Base-by-base conservation (phyloP, 2,329 filamentous ascomycete genomes). In the Phialophora chinensis region DNA sequence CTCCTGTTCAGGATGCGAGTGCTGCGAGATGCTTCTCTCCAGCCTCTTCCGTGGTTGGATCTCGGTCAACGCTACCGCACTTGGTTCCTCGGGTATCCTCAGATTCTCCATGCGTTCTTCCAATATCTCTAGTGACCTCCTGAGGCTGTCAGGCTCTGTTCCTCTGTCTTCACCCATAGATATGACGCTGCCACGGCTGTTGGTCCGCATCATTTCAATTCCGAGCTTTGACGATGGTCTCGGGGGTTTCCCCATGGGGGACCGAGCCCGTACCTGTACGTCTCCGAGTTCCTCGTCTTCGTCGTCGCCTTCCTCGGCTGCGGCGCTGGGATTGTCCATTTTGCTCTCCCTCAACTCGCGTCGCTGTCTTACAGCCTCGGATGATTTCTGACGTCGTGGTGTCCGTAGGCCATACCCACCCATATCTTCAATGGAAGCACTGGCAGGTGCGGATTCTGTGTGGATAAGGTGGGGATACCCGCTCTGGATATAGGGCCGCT, bases 151-250 rank as follows among this genome's bases (percentile, higher is more conserved):
- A 44, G 69, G 20, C 72, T 75, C 69, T 75, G 77, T 66, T 73
- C 76, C 56, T 73, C 74, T 42, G 76, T 82, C 80, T 53, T 82
- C 80, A 58, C 76, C 77, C 59, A 78, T 79, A 62, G 80, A 82
- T 44, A 82, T 80, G 35, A 91, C 86, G 74, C 93, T 97, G 57
- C 96, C 94, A 73, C 94, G 90, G 75, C 92, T 97, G 77, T 97
- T 96, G 23, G 94, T 96, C 56, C 94, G 88, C 92, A 97, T 94
- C 94, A 98, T 97, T 78, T 98, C 94, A 58, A 93, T 95, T 1
- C 93, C 93, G 1, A 98, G 86, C 78, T 97, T 97, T 0, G 93
- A 97, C 62, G 90, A 91, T 12, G 91, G 90, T 27, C 91, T 84
- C 44, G 84, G 82, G 17, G 80, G 82, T 44, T 86, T 82, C 49